Percentiles rank a stretch among this genome's conserved stretches.
These are phyloP conservation scores for Gaertneriomyces semiglobifer DNA, from an alignment of 192 early-diverging fungal species.

Conservation along the genomic window DNA sequence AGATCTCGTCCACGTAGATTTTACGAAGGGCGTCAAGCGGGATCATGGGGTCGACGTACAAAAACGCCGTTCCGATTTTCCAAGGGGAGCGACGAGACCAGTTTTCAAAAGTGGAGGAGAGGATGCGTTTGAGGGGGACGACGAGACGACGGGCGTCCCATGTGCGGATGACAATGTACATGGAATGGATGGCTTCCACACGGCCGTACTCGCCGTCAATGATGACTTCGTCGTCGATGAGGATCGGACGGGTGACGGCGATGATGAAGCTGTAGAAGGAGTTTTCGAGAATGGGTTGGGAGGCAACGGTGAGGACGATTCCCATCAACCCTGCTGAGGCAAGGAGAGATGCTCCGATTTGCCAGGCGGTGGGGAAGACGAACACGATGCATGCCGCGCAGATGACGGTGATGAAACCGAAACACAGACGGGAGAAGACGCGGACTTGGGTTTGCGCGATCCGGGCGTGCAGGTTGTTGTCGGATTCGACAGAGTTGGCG, in stretches of 20 bases:
- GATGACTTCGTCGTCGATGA: slow-evolving; percentile 31
- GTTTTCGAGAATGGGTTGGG: slow-evolving; percentile 32
- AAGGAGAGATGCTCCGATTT: slow-evolving; percentile 30
- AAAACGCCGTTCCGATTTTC: slow-evolving; percentile 25
- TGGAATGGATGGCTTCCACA: slow-evolving; percentile 22
- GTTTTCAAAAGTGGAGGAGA: slow-evolving; percentile 31
- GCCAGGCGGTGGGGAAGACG: slow-evolving; percentile 28
- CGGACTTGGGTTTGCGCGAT: slow-evolving; percentile 31
- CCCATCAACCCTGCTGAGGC: slow-evolving; percentile 30
- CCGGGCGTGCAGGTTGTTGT: slow-evolving; percentile 29
- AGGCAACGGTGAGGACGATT: slow-evolving; percentile 26
- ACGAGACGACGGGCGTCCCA: slow-evolving; percentile 32
- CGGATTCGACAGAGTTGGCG: slow-evolving; percentile 21
- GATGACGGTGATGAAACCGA: slow-evolving; percentile 20
- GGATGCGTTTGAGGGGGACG: slow-evolving; percentile 25
- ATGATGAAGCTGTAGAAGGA: slow-evolving; percentile 20
- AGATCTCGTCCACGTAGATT: slow-evolving; percentile 16
- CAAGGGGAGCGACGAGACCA: slow-evolving; percentile 33
- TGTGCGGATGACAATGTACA: slow-evolving; percentile 25
- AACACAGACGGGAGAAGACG: slow-evolving; percentile 28
- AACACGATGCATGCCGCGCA: slow-evolving; percentile 25
- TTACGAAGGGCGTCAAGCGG: slow-evolving; percentile 19
- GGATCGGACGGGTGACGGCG: slow-evolving; percentile 24
- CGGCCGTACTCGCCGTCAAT: slow-evolving; percentile 37
- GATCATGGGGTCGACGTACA: slow-evolving; percentile 22